Base-by-base conservation (phyloP, 2,329 filamentous ascomycete genomes). In the Cylindrodendrum hubeiense region DNA sequence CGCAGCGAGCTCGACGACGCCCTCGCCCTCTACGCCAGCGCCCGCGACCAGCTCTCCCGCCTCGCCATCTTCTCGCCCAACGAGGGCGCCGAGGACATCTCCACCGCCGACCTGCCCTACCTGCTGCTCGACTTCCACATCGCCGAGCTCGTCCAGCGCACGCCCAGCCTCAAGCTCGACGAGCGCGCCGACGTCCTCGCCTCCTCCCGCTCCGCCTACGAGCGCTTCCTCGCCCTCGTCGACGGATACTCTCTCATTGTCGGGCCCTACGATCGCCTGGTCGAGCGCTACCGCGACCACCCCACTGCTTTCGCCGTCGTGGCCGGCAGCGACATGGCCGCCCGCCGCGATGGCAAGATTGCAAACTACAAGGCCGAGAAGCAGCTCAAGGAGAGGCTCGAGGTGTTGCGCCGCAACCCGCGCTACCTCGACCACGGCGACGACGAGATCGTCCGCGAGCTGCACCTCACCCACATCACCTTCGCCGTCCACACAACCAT, bases 31-130 rank as follows among this genome's bases (percentile, higher is more conserved):
- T 95, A 97, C 80, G 85, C 92, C 74, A 85, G 92, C 78, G 95
- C 93, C 78, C 84, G 91, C 63, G 83, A 88, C 64, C 87, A 93
- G 60, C 89, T 93, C 68, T 84, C 89, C 69, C 86, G 89, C 65
- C 84, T 96, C 26, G 91, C 93, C 0, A 84, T 99, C 57, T 98
- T 98, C 86, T 97, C 94, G 71, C 86, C 90, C 37, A 99, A 99
- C 80, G 96, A 99, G 79, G 87, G 88, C 1, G 80, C 95, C 41
- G 96, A 99, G 67, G 96, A 99, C 81, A 83, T 98, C 33, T 85
- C 93, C 15, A 97, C 95, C 1, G 86, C 87, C n/a, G 91, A 97
- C 75, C 82, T 99, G 33, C 93, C 94, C 81, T 97, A 95, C 78
- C 86, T 99, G 66, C 86, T 94, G 22, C 87, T 95, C 67, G 87